Conservation (phyloP, 305 asterid genomes). For the Fraxinus angustifolia region DNA sequence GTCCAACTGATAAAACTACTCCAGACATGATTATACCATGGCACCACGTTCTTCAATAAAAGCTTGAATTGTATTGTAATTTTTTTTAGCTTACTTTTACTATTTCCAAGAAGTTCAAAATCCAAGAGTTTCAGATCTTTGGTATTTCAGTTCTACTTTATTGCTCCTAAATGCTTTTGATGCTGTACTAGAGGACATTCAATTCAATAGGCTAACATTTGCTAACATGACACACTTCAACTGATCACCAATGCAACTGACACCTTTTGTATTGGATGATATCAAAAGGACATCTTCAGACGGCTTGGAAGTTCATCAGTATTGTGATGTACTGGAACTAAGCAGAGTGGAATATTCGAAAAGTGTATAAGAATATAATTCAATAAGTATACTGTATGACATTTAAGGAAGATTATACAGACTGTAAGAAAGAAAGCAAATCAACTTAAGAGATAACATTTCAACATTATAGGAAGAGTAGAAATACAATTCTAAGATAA, state of each 20-base stretch:
- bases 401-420: background rate
- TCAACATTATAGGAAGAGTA: background rate
- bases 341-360: background rate
- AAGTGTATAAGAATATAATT: background rate
- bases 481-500: background rate
- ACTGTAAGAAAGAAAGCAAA: background rate
- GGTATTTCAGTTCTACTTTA: background rate
- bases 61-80: background rate
- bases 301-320: background rate
- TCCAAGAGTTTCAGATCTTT: background rate
- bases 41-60: background rate
- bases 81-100: background rate
- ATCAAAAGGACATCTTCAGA: background rate
- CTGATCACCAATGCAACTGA: background rate
- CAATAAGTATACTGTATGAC: background rate
- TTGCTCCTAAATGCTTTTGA: background rate
- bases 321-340: background rate
- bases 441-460: background rate
- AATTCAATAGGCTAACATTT: background rate
- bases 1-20: constrained; percentile 7
- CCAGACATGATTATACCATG: background rate
- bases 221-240: background rate
- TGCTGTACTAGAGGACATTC: background rate
- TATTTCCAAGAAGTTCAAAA: background rate
- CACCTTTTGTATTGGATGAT: background rate